Evolutionary conservation across 2,329 filamentous ascomycete species (phyloP).

Genomic region (Aspergillus ruber): DNA sequence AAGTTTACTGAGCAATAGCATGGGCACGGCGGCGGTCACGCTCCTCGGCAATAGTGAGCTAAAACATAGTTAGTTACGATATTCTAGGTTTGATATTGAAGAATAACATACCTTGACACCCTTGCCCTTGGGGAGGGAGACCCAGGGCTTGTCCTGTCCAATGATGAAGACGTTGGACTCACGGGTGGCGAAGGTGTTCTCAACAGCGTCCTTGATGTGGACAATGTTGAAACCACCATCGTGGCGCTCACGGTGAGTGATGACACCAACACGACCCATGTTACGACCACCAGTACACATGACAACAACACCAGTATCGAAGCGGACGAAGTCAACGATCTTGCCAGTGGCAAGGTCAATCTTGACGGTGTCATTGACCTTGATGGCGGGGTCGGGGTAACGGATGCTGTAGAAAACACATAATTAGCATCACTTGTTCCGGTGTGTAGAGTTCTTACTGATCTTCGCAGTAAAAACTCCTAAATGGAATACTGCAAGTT

Average conservation of each 20-base stretch:
- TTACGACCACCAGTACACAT: conserved; percentile 99
- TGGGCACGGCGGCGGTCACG: conserved; percentile 88
- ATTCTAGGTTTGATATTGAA: neutral
- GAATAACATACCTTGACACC: conserved; percentile 71
- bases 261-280: conserved; percentile 99
- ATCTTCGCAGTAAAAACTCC: conserved; percentile 19
- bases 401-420: conserved; percentile 65
- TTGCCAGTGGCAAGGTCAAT: conserved; percentile 95
- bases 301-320: conserved; percentile 95
- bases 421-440: conserved; percentile 29
- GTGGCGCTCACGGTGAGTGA: conserved; percentile 99
- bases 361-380: conserved; percentile 99
- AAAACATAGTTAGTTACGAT: conserved; percentile 14
- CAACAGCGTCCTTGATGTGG: conserved; percentile 99
- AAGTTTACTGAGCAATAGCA: conserved; percentile 40
- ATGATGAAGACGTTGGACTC: conserved; percentile 99
- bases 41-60: conserved; percentile 97
- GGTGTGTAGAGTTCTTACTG: conserved; percentile 22
- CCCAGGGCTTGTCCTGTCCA: conserved; percentile 96
- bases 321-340: conserved; percentile 96
- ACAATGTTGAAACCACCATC: conserved; percentile 99
- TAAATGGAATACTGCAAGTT: conserved; percentile 7
- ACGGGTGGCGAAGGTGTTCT: conserved; percentile 99
- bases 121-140: conserved; percentile 99
- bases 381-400: conserved; percentile 96